Evolutionary conservation across 495 filamentous ascomycete genomes (phyloP).

Genomic region (Penicillium verhagenii): DNA sequence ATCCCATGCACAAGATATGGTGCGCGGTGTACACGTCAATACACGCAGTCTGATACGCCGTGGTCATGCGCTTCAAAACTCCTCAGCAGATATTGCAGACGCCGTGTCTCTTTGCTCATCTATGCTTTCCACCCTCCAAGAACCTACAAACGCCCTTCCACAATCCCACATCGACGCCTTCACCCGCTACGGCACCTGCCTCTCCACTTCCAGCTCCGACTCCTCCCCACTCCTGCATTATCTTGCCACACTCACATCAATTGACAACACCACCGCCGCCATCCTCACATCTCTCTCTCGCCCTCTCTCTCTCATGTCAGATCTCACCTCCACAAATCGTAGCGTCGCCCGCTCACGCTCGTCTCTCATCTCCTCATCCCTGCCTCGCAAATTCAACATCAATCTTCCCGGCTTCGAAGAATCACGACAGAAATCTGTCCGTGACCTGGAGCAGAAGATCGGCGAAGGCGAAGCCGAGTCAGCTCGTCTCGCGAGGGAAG

Average conservation of each 20-base stretch:
- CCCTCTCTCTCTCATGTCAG: conserved; percentile 73
- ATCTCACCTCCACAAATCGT: conserved; percentile 62
- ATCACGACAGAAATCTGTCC: conserved; percentile 73
- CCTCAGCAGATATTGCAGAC: conserved; percentile 62
- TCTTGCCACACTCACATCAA: conserved; percentile 69
- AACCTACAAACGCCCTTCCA: conserved; percentile 57
- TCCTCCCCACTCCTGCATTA: conserved; percentile 67
- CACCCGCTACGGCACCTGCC: conserved; percentile 63
- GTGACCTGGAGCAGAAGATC: conserved; percentile 76
- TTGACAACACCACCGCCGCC: conserved; percentile 75
- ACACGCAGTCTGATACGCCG: conserved; percentile 73
- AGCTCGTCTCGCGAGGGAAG: conserved; percentile 65
- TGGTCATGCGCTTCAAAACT: conserved; percentile 37
- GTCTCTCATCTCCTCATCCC: conserved; percentile 56
- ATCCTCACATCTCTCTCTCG: conserved; percentile 77
- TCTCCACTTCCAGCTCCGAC: conserved; percentile 68
- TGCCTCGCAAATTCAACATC: conserved; percentile 51
- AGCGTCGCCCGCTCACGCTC: conserved; percentile 71
- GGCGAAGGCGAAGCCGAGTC: conserved; percentile 62
- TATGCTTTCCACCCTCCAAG: conserved; percentile 47
- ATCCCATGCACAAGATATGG: conserved; percentile 81
- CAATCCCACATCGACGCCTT: conserved; percentile 67
- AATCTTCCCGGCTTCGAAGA: conserved; percentile 71
- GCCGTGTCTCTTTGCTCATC: conserved; percentile 59
- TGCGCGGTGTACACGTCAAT: conserved; percentile 77